Evolutionary conservation across 108 stramenopile genomes (phyloP).

Genomic region (Cyclotella sp.): DNA sequence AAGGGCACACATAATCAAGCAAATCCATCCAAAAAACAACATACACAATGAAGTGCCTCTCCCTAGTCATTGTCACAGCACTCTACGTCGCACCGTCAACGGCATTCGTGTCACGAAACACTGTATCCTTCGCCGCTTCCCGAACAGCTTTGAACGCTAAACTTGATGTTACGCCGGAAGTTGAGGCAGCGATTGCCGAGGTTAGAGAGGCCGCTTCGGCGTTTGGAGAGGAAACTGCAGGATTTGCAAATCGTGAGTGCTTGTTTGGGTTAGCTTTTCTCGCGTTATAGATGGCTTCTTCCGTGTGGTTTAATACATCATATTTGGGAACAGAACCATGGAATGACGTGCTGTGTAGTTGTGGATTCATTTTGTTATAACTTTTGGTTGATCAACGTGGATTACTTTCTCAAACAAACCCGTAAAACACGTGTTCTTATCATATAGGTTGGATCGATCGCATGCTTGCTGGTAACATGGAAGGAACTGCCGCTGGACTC

Average conservation of each 20-base stretch:
- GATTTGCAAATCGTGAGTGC: slow-evolving; percentile 58
- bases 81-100: slow-evolving; percentile 18
- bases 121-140: neutral
- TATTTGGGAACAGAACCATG: neutral
- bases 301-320: no score
- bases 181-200: slow-evolving; percentile 53
- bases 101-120: slow-evolving; percentile 38
- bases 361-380: no score
- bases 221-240: slow-evolving; percentile 55
- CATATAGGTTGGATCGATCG: slow-evolving; percentile 54
- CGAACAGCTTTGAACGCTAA: slow-evolving; percentile 40
- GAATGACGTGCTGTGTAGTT: no score
- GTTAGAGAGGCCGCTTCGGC: slow-evolving; percentile 53
- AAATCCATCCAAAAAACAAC: neutral
- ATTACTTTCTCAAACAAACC: neutral
- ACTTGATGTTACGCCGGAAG: slow-evolving; percentile 41
- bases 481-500: slow-evolving; percentile 50
- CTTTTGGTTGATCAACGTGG: neutral
- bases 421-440: neutral
- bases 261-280: neutral
- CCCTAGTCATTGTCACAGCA: slow-evolving; percentile 8
- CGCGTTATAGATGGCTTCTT: neutral
- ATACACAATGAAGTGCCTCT: slow-evolving; percentile 44
- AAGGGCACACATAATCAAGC: no score
- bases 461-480: slow-evolving; percentile 41